Base-by-base conservation (phyloP, 805 yeast genomes). In the Yamadazyma philogaea region DNA sequence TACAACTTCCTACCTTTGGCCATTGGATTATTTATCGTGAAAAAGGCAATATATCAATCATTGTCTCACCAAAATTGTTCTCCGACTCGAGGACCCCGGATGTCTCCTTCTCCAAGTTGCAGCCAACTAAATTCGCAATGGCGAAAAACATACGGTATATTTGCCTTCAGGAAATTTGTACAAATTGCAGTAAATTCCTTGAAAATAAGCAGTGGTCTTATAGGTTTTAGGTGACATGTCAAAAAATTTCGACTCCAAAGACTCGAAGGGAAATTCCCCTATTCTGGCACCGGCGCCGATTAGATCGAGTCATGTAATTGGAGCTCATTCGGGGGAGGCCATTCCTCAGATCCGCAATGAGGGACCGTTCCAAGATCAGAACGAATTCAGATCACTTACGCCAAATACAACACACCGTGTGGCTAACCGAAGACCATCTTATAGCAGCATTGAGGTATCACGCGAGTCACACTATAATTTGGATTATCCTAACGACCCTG, bases 401-500 rank as follows among this genome's bases (percentile, higher is more conserved):
- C 66, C 66, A 1, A 49, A 45, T 15, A 53, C 57, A 10, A 42
- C 56, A 14, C 45, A 31, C 17, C 19, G 45, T 24, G 51, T 53
- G 1, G 47, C 43, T n/a, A 39, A 47, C 31, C 50, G 68, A 39
- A 50, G 68, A 39, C 68, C 66, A 3, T 60, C 65, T 7, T 64
- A 66, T 37, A 53, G 57, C 22, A 53, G 58, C 10, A 59, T 66
- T 37, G 63, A 61, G 40, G 37, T 50, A 11, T 47, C 47, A 7
- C 49, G 72, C 24, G 70, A 63, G 39, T 31, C 51, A 8, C 66
- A 63, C 44, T 81, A 78, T 50, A 63, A 67, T 36, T 54, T 81
- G 28, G 83, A 81, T 53, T 79, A 70, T 49, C 82, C 81, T 2
- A 66, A 64, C 2, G 70, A 70, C 49, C 53, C 44, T 11, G 63